These are phyloP conservation scores for Sequoia sempervirens DNA, from an alignment of 75 land plant species.

Conservation along the genomic window DNA sequence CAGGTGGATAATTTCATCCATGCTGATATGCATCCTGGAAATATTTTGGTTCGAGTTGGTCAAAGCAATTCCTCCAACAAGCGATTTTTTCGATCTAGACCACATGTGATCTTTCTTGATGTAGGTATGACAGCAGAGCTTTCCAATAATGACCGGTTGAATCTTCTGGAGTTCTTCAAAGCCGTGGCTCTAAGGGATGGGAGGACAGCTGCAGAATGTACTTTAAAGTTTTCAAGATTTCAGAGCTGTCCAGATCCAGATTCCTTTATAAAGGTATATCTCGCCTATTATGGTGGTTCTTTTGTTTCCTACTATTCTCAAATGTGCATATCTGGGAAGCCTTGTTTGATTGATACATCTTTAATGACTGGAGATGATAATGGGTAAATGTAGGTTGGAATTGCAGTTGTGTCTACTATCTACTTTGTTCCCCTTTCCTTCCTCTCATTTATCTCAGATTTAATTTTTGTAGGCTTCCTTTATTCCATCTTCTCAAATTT, in stretches of 20 bases:
- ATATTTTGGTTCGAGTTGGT: conserved; percentile 58
- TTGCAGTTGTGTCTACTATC: not conserved
- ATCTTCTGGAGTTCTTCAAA: conserved; percentile 59
- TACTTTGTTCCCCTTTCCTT: not conserved
- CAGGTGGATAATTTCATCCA: conserved; percentile 73
- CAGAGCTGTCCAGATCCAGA: conserved; percentile 61
- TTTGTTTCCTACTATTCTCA: not conserved
- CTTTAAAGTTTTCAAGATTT: conserved; percentile 46
- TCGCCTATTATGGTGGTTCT: not conserved
- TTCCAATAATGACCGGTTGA: conserved; percentile 42
- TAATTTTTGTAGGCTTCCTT: not conserved
- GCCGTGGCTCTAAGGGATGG: conserved; percentile 66
- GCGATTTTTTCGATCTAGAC: conserved; percentile 36
- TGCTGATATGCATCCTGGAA: conserved; percentile 78
- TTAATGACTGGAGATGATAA: not conserved
- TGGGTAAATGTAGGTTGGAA: not conserved
- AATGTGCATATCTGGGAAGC: not conserved
- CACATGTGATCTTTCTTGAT: conserved; percentile 67
- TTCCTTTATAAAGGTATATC: conserved; percentile 41
- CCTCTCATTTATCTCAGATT: not conserved
- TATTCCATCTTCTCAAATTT: not conserved
- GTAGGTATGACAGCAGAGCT: conserved; percentile 76
- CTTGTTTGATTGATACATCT: not conserved
- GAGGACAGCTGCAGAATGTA: conserved; percentile 49
- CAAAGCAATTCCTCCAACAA: conserved; percentile 25